These are phyloP conservation scores for Penicillium cosmopolitanum DNA, from an alignment of 495 filamentous ascomycete species.

Conservation along the genomic window DNA sequence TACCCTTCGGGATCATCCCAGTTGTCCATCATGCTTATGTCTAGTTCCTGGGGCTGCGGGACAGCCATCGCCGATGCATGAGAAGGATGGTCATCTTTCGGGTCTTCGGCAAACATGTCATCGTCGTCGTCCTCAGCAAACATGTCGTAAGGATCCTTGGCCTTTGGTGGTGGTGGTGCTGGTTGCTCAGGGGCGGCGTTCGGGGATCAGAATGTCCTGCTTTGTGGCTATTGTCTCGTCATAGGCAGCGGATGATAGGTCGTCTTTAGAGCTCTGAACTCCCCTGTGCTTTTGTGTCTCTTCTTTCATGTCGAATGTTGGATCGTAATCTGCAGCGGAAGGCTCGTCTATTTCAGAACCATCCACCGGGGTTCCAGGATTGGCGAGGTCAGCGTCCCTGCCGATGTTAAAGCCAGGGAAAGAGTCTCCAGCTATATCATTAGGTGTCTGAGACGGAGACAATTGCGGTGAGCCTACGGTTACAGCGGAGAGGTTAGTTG, in stretches of 20 bases:
- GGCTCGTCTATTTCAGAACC: slow-evolving; percentile 71
- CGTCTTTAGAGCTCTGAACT: slow-evolving; percentile 56
- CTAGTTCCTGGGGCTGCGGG: slow-evolving; percentile 65
- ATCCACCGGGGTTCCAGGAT: slow-evolving; percentile 55
- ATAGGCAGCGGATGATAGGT: slow-evolving; percentile 61
- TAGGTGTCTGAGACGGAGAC: slow-evolving; percentile 38
- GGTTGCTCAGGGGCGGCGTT: slow-evolving; percentile 42
- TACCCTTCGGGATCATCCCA: slow-evolving; percentile 95
- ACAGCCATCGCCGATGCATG: slow-evolving; percentile 52
- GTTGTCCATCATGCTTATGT: slow-evolving; percentile 85
- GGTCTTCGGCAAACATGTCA: slow-evolving; percentile 81
- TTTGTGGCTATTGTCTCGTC: slow-evolving; percentile 61
- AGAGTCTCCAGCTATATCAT: slow-evolving; percentile 49
- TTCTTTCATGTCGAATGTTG: slow-evolving; percentile 88
- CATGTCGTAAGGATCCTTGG: slow-evolving; percentile 83
- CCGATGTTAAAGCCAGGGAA: slow-evolving; percentile 58
- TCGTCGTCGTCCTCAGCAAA: slow-evolving; percentile 91
- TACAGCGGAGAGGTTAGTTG: slow-evolving; percentile 7
- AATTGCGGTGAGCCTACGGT: slow-evolving; percentile 16
- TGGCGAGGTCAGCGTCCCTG: slow-evolving; percentile 68
- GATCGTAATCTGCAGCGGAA: slow-evolving; percentile 95
- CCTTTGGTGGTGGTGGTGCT: slow-evolving; percentile 36
- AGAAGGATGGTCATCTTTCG: slow-evolving; percentile 46
- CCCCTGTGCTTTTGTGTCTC: slow-evolving; percentile 73
- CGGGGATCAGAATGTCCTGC: slow-evolving; percentile 60